Evolutionary conservation across 192 early-diverging fungal genomes (phyloP), one percentile per base, ranked within the genome.

Genomic region (Coemansia sp.): DNA sequence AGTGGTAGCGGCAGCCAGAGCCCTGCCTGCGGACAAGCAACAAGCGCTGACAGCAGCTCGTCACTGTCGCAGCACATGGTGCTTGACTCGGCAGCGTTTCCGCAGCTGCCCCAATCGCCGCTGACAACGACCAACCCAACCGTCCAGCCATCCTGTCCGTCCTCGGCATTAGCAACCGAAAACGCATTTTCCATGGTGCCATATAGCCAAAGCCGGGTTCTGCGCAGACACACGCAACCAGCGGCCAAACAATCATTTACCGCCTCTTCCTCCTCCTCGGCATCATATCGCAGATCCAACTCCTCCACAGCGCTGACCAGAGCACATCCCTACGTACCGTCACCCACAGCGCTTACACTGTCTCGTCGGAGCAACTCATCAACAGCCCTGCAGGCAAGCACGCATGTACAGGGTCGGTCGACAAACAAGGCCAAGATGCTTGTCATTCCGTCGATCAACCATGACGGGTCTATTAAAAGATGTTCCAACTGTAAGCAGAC

Each of bases 401-500:
- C 55, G 6, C 55, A 55, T 13, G 8, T 23, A 18, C 54, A 19
- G n/a, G 13, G 24, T 11, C 54, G 54, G 28, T 32, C 30, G 29
- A n/a, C 32, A 22, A 35, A 22, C n/a, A 55, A 55, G 19, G 24
- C 54, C 29, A 35, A 45, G 13, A 55, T n/a, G 18, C n/a, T 48
- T 5, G 55, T 79, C 1, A 69, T 79, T 8, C 76, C 76, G 7
- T 67, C 76, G 0, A 70, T 79, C 49, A 73, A 79, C 64, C 76
- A 79, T 32, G 71, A 70, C 29, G 76, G 76, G 20, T 55, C 67
- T 3, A 60, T 28, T 46, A 79, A 79, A 28, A 39, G 62, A 27
- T 89, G 87, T 58, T 72, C 80, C 60, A 86, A 89, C 68, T 89
- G 87, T 64, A 71, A 60, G 10, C 81, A 84, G 0, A 82, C 71